Conservation (phyloP, 306 rosid genomes). For the Gastrolobium villosum region DNA sequence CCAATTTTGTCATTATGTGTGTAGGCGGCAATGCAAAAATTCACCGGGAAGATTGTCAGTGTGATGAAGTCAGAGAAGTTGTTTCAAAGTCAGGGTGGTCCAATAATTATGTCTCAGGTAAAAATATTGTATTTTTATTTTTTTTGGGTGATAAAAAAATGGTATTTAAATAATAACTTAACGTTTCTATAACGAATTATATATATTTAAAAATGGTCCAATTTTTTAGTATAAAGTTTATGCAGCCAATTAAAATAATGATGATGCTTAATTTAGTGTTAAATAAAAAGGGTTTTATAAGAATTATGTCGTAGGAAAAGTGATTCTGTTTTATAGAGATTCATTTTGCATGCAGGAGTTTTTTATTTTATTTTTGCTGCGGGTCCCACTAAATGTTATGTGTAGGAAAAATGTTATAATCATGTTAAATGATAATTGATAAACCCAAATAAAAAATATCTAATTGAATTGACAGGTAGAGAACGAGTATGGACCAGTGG, state of each 20-base stretch:
- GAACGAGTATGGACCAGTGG: no score
- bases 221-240: slow-evolving; percentile 20
- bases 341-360: no score
- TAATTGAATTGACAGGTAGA: not conserved
- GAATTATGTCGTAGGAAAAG: no score
- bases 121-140: not conserved
- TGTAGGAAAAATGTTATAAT: no score
- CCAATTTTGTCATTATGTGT: slow-evolving; percentile 39
- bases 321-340: no score
- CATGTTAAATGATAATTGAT: no score
- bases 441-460: no score
- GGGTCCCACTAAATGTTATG: no score
- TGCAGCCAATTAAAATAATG: slow-evolving; percentile 10
- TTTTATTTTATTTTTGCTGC: no score
- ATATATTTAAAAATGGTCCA: no score
- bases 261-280: not conserved
- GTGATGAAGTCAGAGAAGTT: slow-evolving; percentile 80
- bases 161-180: not conserved
- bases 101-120: slow-evolving; percentile 95
- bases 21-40: slow-evolving; percentile 91
- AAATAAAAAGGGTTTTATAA: no score
- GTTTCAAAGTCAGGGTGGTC: slow-evolving; percentile 95
- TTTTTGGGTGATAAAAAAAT: not conserved
- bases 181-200: no score
- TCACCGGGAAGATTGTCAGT: slow-evolving; percentile 82